Base-by-base conservation (phyloP, 495 filamentous ascomycete species). In the Barbatosphaeria neglecta region DNA sequence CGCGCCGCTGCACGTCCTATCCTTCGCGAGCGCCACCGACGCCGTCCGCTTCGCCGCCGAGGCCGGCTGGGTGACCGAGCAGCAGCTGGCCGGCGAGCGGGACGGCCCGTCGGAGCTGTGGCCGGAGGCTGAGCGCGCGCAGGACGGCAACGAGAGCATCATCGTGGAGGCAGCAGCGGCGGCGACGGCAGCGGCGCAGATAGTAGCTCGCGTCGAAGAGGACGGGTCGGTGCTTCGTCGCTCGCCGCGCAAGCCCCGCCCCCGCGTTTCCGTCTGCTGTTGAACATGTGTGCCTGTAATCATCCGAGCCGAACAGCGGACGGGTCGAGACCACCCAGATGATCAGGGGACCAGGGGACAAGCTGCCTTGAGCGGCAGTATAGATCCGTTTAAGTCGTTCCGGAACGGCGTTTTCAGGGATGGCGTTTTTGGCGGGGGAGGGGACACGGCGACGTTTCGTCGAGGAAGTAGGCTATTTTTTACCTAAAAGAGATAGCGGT, bases 1-100 rank as follows among this genome's bases (percentile, higher is more conserved):
- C 15, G 66, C 67, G 6, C 62, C 55, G 6, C 51, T 57, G 17
- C 40, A 49, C 16, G 55, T 65, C 42, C 57, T 64, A 15, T 60
- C 58, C 15, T 72, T 73, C 50, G 55, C 48, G 18, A 60, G 64
- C 37, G 70, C 69, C 1, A 66, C 55, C 22, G 69, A 68, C 35
- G 57, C 70, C 35, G 63, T 72, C 19, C 44, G 56, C 19, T 74
- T 64, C 46, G 65, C 66, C 19, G 52, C 65, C 9, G 69, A 73
- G 50, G 53, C 62, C 4, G 70, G 67, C 15, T 74, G 69, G 69
- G 47, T 74, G 10, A 60, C 55, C 2, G 61, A 66, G 52, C 57
- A 61, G n/a, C 66, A 74, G 53, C 24, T 74, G 41, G 54, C 66
- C 56, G 69, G 54, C 4, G 59, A 52, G 5, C 2, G 13, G 9